Evolutionary conservation across 805 yeast genomes (phyloP), one percentile per base, ranked within the genome.

Genomic region (Blastobotrys peoriensis): DNA sequence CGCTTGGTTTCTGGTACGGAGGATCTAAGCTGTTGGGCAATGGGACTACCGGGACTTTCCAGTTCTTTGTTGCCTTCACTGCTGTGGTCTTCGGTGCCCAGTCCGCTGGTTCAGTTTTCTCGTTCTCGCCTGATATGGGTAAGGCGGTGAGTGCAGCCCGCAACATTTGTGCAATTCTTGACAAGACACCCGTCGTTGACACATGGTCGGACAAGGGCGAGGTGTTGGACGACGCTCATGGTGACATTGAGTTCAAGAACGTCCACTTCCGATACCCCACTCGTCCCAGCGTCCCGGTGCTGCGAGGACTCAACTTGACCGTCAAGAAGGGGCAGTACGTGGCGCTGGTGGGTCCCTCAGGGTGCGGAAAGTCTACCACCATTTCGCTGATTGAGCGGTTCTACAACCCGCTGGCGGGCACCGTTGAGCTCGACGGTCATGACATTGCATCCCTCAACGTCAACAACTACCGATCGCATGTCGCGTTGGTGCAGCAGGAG

Each of bases 281-380:
- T 2, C 73, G 93, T 47, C 71, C 73, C 0, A 65, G 69, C 6
- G 69, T 67, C 1, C 62, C 64, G 3, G 79, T 78, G 0, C 58
- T 91, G 20, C 65, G 73, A 1, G 64, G 78, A 28, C 66, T 85
- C 1, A 62, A 64, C 37, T 52, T 83, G 8, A 53, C 55, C 1
- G 68, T 88, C 33, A 61, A 70, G 15, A 59, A 72, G 5, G 73
- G 76, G 2, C 65, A 70, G 45, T 63, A 76, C 34, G 80, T 81
- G 5, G 93, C 80, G 43, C 64, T 91, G 3, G 80, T 91, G 5
- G 83, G 82, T 3, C 74, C 82, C 0, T 75, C 80, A 1, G 83
- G 83, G 1, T 73, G 79, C 47, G 83, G 83, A 9, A 78, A 78
- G 56, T 69, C 77, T 4, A 78, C 83, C 1, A 68, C 80, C 30